Conservation (phyloP, 495 filamentous ascomycete genomes). For the Cladorrhinum samala region DNA sequence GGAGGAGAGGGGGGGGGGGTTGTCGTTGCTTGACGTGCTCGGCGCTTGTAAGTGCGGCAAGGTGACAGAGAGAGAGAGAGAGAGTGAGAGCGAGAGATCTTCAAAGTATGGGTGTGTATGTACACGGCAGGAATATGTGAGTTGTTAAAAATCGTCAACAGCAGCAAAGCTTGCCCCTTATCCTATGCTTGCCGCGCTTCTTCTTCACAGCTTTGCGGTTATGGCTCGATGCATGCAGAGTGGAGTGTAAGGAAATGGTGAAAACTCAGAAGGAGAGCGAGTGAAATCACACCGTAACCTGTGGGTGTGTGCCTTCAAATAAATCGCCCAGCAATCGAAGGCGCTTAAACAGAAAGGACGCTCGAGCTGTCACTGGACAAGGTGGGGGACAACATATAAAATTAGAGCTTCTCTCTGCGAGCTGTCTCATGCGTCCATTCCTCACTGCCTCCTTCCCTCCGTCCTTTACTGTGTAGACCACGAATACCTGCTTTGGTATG, state of each 20-base stretch:
- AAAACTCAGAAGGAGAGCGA: slow-evolving; percentile 9
- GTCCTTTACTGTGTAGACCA: no score
- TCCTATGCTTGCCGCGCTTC: slow-evolving; percentile 1
- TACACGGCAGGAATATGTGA: slow-evolving; percentile 1
- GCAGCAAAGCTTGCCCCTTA: no score
- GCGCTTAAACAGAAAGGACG: slow-evolving; percentile 25
- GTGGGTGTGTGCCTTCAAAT: slow-evolving; percentile 26
- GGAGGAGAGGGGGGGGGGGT: background rate
- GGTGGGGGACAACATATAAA: slow-evolving; percentile 23
- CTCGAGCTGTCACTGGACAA: slow-evolving; percentile 30
- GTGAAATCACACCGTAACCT: slow-evolving; percentile 2
- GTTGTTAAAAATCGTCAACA: no score
- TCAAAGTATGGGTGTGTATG: background rate
- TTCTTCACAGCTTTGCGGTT: background rate
- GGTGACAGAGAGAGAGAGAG: no score
- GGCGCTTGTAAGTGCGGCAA: slow-evolving; percentile 33
- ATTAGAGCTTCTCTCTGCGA: slow-evolving; percentile 22
- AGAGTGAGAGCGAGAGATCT: background rate
- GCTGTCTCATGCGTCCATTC: slow-evolving; percentile 3
- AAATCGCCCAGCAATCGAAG: slow-evolving; percentile 22
- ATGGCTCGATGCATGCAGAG: slow-evolving; percentile 1
- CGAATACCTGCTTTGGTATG: background rate
- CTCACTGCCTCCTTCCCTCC: slow-evolving; percentile 8
- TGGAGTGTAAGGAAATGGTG: slow-evolving; percentile 6
- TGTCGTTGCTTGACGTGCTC: slow-evolving; percentile 13